These are phyloP conservation scores for Eremochloa ophiuroides DNA, from an alignment of 176 grass and related monocot species.

Conservation along the genomic window DNA sequence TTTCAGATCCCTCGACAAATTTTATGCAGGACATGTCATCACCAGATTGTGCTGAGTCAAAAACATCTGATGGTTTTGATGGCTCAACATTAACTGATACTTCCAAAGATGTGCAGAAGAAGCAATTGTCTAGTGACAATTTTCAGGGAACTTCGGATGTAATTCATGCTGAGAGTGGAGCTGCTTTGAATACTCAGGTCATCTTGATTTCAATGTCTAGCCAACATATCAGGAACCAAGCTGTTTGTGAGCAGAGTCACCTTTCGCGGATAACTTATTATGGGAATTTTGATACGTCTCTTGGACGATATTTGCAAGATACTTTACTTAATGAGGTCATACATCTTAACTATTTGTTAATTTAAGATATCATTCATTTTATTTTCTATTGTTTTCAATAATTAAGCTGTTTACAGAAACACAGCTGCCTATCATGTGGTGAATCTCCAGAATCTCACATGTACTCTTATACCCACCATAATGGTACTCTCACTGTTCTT, in stretches of 20 bases:
- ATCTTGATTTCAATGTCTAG: constrained; percentile 78
- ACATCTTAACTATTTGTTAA: constrained; percentile 34
- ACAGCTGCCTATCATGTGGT: constrained; percentile 65
- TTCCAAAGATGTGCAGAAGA: constrained; percentile 6
- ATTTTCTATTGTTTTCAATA: neutral
- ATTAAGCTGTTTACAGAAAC: constrained; percentile 59
- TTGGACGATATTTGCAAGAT: constrained; percentile 76
- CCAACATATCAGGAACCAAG: constrained; percentile 68
- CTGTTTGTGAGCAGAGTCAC: constrained; percentile 77
- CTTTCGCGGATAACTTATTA: constrained; percentile 95
- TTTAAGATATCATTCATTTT: constrained; percentile 24
- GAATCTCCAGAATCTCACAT: constrained; percentile 71
- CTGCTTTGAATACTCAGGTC: constrained; percentile 50
- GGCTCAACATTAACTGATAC: neutral
- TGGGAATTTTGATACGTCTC: constrained; percentile 71
- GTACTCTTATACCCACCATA: constrained; percentile 77
- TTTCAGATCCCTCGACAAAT: constrained; percentile 5
- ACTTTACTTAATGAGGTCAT: constrained; percentile 78
- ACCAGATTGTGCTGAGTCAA: constrained; percentile 35
- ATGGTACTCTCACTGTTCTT: constrained; percentile 78
- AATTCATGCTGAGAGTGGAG: constrained; percentile 26
- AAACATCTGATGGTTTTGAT: constrained; percentile 24
- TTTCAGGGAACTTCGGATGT: constrained; percentile 8
- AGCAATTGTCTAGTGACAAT: neutral
- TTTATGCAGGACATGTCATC: neutral